Evolutionary conservation across 345 rosid species (phyloP).

Genomic region (Boechera divaricarpa): DNA sequence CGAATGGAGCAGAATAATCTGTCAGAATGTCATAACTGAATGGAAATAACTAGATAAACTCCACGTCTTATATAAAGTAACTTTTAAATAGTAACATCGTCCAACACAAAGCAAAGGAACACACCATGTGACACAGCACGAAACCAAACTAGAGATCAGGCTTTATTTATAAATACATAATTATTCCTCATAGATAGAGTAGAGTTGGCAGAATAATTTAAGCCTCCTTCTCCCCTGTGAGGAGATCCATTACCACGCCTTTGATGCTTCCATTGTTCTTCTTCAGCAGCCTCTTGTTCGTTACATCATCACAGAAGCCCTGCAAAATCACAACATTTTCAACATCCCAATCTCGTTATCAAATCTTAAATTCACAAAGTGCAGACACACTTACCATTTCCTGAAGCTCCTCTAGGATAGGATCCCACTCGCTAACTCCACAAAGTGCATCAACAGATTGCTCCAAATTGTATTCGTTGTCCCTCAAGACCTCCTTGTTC

Average conservation of each 20-base stretch:
- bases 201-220: slow-evolving; percentile 35
- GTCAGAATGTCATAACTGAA: background rate
- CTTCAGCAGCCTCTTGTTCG: slow-evolving; percentile 84
- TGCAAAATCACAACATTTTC: slow-evolving; percentile 40
- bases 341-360: background rate
- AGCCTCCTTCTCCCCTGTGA: slow-evolving; percentile 65
- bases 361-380: background rate
- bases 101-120: slow-evolving; percentile 21
- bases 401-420: slow-evolving; percentile 80
- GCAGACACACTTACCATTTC: slow-evolving; percentile 68
- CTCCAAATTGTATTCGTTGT: slow-evolving; percentile 74
- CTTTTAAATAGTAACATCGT: background rate
- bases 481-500: slow-evolving; percentile 86
- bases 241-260: slow-evolving; percentile 90
- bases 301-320: slow-evolving; percentile 82
- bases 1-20: background rate
- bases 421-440: slow-evolving; percentile 85
- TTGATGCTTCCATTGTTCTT: slow-evolving; percentile 96
- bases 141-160: slow-evolving; percentile 28
- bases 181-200: background rate
- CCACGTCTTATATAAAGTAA: background rate
- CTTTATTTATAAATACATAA: slow-evolving; percentile 34
- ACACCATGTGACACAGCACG: slow-evolving; percentile 21
- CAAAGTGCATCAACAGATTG: slow-evolving; percentile 81
- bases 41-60: background rate